A percentile compares a stretch with the other conserved stretches of the same genome.
Evolutionary conservation across 1,284 basidiomycete genomes (phyloP).

Genomic region (Volvariella volvacea): DNA sequence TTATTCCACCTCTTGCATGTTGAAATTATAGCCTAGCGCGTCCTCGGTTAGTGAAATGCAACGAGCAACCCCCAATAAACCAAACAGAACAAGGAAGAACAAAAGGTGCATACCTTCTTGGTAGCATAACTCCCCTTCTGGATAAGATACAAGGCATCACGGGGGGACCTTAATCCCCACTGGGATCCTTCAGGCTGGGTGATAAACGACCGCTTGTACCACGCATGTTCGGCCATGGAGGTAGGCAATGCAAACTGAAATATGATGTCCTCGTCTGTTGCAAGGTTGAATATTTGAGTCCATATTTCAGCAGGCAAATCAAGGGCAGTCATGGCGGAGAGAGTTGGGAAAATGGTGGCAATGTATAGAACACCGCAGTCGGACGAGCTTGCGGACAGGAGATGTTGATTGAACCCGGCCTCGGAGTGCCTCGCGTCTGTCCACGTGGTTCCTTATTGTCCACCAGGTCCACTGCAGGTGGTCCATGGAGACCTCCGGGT

Average conservation of each 20-base stretch:
- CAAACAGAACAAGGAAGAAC: constrained; percentile 3
- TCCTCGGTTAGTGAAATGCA: constrained; percentile 2
- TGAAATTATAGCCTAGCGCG: constrained; percentile 51
- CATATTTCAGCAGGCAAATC: constrained; percentile 62
- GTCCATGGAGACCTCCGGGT: background rate
- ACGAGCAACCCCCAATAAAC: too few relatives aligned
- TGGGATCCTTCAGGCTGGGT: background rate
- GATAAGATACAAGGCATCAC: constrained; percentile 44
- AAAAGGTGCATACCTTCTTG: constrained; percentile 47
- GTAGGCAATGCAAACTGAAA: constrained; percentile 52
- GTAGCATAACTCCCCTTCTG: constrained; percentile 54
- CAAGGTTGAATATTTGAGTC: constrained; percentile 60
- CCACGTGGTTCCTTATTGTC: too few relatives aligned
- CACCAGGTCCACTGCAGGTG: too few relatives aligned
- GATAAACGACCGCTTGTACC: constrained; percentile 40
- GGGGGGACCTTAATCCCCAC: constrained; percentile 54
- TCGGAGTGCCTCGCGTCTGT: too few relatives aligned
- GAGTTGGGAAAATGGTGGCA: background rate
- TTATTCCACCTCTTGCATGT: constrained; percentile 50
- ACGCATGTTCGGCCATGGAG: constrained; percentile 50
- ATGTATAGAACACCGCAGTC: too few relatives aligned
- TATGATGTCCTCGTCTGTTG: constrained; percentile 58
- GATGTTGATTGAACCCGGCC: too few relatives aligned
- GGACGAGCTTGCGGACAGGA: too few relatives aligned
- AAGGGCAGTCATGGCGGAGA: constrained; percentile 7